phyloP scores from a whole-genome alignment of 2,329 filamentous ascomycete species.

The Cladophialophora exuberans region DNA sequence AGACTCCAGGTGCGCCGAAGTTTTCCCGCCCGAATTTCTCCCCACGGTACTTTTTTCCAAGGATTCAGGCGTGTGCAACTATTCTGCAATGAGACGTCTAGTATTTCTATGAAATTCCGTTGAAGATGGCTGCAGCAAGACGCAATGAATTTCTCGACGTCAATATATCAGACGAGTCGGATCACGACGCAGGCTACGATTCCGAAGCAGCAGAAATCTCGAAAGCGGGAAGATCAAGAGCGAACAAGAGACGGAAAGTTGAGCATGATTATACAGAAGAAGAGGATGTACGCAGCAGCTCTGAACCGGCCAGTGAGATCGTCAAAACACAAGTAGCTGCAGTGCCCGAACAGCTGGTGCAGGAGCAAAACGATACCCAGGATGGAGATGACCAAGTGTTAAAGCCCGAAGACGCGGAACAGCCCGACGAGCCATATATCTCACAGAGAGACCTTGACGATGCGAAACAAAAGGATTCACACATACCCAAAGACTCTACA shows the following conservation, averaged over 20 bases:
- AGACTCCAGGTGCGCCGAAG: no score
- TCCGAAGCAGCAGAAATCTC: slow-evolving; percentile 48
- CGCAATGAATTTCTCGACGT: slow-evolving; percentile 33
- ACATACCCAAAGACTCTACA: no score
- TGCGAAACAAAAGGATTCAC: neutral
- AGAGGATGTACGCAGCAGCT: slow-evolving; percentile 50
- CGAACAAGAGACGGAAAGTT: slow-evolving; percentile 30
- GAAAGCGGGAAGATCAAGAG: slow-evolving; percentile 37
- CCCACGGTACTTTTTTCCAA: neutral
- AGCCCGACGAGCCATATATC: slow-evolving; percentile 56
- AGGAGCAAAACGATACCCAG: neutral
- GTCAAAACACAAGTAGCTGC: neutral
- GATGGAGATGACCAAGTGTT: neutral
- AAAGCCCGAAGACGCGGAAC: neutral
- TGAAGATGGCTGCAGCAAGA: slow-evolving; percentile 14
- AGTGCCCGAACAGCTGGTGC: neutral
- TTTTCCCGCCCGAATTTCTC: neutral
- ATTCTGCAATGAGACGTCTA: no score
- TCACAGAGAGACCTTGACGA: slow-evolving; percentile 58
- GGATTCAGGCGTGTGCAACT: neutral
- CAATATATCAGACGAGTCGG: slow-evolving; percentile 43
- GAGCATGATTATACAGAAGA: slow-evolving; percentile 32
- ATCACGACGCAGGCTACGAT: slow-evolving; percentile 47
- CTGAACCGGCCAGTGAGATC: neutral
- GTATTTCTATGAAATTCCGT: neutral